These are phyloP conservation scores for Penicillium riverlandense DNA, from an alignment of 495 filamentous ascomycete genomes.

Conservation along the genomic window DNA sequence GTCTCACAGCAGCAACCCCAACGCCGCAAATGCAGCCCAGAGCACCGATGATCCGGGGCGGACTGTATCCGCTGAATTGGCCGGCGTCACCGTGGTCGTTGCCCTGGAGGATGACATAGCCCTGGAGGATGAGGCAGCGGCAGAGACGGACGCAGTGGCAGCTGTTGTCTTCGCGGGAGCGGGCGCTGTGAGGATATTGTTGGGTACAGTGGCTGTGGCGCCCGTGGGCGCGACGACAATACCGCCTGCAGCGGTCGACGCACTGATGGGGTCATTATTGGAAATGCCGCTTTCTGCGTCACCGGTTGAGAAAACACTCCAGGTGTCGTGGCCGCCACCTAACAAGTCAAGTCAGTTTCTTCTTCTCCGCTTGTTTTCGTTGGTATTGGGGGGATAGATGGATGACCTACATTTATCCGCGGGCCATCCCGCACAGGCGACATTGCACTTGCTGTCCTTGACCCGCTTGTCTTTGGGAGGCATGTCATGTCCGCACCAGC, in stretches of 20 bases:
- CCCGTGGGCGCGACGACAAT: conserved; percentile 24
- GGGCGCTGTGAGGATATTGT: conserved; percentile 13
- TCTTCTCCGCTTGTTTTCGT: background rate
- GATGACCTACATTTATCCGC: conserved; percentile 22
- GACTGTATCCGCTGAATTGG: conserved; percentile 12
- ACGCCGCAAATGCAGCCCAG: conserved; percentile 9
- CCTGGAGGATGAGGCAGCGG: background rate
- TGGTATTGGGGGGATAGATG: background rate
- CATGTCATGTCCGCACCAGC: conserved; percentile 28
- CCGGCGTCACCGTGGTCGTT: conserved; percentile 1
- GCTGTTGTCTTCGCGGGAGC: conserved; percentile 4
- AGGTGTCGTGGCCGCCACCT: conserved; percentile 32
- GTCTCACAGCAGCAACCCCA: conserved; percentile 16
- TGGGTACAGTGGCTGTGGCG: conserved; percentile 2
- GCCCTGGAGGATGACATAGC: conserved; percentile 2
- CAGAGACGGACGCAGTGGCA: conserved; percentile 1
- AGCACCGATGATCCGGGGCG: conserved; percentile 9
- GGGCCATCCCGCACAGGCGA: conserved; percentile 24
- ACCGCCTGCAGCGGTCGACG: conserved; percentile 12
- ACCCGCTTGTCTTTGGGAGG: conserved; percentile 21
- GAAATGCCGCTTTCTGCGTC: background rate
- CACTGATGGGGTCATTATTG: conserved; percentile 1
- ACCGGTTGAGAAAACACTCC: conserved; percentile 14
- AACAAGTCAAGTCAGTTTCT: background rate
- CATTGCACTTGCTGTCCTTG: conserved; percentile 24